A percentile compares a stretch with the other conserved stretches of the same genome.
Evolutionary conservation across 73 alveolate genomes (phyloP).

Genomic region (Stentor coeruleus): DNA sequence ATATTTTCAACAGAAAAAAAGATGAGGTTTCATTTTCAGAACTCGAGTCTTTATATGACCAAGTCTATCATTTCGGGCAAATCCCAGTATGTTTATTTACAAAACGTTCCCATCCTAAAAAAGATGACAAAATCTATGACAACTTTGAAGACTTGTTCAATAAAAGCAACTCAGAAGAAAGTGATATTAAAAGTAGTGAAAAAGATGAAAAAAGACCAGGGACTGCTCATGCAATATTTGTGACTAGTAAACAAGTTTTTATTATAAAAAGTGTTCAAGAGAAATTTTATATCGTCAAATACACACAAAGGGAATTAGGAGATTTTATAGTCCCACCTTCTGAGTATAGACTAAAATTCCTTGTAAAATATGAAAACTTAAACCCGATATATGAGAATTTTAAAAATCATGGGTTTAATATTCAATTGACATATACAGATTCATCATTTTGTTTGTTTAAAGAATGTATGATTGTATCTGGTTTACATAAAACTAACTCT

Average conservation of each 20-base stretch:
- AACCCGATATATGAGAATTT: not conserved
- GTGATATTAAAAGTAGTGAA: not conserved
- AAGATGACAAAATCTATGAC: not conserved
- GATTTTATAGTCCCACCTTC: not conserved
- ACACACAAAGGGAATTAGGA: not conserved
- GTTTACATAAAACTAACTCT: not conserved
- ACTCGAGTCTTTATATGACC: not conserved
- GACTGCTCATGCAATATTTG: not conserved
- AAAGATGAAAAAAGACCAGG: not conserved
- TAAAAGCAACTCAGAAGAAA: not conserved
- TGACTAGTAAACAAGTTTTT: not conserved
- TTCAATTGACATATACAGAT: not conserved
- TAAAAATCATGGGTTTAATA: not conserved
- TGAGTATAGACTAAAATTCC: not conserved
- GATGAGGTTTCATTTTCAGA: not conserved
- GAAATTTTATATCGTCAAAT: no score
- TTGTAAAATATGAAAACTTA: not conserved
- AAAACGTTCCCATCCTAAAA: not conserved
- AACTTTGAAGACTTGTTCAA: not conserved
- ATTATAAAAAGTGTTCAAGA: no score
- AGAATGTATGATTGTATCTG: not conserved
- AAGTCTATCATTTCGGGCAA: conserved; percentile 18
- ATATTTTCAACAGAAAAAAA: conserved; percentile 20
- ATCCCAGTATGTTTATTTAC: not conserved
- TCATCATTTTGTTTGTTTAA: not conserved